Base-by-base conservation (phyloP, 208 protist genomes). In the Trypanosoma platydactyli region DNA sequence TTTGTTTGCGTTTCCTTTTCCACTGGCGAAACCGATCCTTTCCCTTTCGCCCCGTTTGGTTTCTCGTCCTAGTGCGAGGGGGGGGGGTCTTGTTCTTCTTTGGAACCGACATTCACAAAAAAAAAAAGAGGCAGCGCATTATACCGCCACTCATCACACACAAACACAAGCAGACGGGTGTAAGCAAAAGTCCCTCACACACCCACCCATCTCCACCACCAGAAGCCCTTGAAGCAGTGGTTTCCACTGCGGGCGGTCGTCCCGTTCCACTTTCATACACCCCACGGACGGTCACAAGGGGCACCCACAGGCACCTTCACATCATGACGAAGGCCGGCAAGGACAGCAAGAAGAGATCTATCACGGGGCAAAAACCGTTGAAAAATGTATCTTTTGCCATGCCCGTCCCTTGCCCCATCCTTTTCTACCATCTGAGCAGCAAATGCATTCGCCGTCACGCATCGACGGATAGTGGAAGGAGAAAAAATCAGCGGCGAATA, bases 361-460 rank as follows among this genome's bases (percentile, higher is more conserved):
- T 50, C n/a, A 13, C 22, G 25, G 53, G 53, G 53, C 53, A 15
- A 58, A 7, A 35, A 42, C 53, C 30, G 18, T 20, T n/a, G 16
- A 3, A 16, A 58, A 30, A n/a, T 58, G 53, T 11, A 58, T 15
- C 30, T 42, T 15, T 30, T 24, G 53, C 49, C 22, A 27, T 24
- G 22, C 1, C 4, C 1, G 22, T 13, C 27, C 49, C 5, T 42
- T 35, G 3, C 18, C 5, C 9, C 33, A 6, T 38, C 53, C n/a
- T 42, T 30, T 42, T 1, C 53, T n/a, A 4, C 53, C 18, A 3
- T 25, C 30, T 58, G 3, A 1, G 5, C 42, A 20, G 27, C 27
- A 41, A 58, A 24, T 24, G 53, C 42, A 42, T 38, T 29, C 3
- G 30, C 53, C 53, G 53, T 58, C 53, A 41, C 50, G 25, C n/a